phyloP scores from a whole-genome alignment of 176 grass and related monocot genomes.

The Saccharum spontaneum region DNA sequence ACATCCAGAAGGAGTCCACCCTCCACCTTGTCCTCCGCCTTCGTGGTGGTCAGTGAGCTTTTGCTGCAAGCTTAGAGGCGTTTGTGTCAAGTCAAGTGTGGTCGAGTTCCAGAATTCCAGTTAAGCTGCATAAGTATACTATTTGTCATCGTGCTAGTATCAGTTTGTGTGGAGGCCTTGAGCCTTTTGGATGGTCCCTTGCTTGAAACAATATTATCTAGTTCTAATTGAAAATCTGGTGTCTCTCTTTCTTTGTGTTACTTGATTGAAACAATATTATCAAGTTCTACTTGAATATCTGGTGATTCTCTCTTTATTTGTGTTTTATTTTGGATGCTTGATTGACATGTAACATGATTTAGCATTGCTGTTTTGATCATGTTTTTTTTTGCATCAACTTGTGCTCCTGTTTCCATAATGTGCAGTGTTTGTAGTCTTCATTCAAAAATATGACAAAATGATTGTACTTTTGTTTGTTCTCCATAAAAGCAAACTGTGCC shows the following conservation, averaged over 20 bases:
- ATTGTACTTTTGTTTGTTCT: not conserved
- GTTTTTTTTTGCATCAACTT: not conserved
- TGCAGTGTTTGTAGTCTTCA: not conserved
- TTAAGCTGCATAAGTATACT: not conserved
- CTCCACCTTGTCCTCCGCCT: slow-evolving; percentile 46
- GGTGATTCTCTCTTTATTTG: not conserved
- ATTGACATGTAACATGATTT: not conserved
- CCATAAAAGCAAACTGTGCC: not conserved
- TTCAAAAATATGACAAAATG: no score
- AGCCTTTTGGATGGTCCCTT: slow-evolving; percentile 2
- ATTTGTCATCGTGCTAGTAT: not conserved
- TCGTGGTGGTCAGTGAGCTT: slow-evolving; percentile 30
- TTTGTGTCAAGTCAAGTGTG: not conserved
- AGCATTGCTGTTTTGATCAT: not conserved
- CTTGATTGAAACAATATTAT: not conserved
- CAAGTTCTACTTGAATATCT: not conserved
- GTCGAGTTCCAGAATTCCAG: not conserved
- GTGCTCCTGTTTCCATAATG: not conserved
- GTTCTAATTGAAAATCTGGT: not conserved
- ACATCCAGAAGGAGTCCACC: slow-evolving; percentile 56
- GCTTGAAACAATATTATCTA: not conserved
- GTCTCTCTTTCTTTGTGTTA: not conserved
- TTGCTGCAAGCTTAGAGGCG: not conserved
- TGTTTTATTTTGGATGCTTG: not conserved
- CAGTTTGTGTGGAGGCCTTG: not conserved